Conservation (phyloP, 2,329 filamentous ascomycete genomes). For the Thermomyces lanuginosus region DNA sequence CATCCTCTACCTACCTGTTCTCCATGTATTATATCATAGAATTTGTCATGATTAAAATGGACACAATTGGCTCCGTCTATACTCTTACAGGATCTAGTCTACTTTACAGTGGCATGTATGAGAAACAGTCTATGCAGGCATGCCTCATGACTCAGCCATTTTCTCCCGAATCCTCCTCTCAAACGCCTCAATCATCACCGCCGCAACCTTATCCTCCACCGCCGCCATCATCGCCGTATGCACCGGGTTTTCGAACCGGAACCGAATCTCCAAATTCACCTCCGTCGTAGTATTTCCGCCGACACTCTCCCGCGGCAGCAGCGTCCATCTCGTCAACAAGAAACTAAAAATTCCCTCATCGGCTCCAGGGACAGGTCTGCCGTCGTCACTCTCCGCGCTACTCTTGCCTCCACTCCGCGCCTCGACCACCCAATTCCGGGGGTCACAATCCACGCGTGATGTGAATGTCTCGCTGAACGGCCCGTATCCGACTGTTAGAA, state of each 20-base stretch:
- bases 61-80: conserved; percentile 1
- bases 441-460: conserved; percentile 61
- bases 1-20: neutral
- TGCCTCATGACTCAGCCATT: conserved; percentile 7
- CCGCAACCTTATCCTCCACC: conserved; percentile 69
- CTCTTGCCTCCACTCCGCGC: conserved; percentile 41
- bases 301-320: conserved; percentile 20
- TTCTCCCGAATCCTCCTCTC: conserved; percentile 55
- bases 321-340: conserved; percentile 28
- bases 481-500: conserved; percentile 72
- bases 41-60: conserved; percentile 2
- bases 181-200: conserved; percentile 84
- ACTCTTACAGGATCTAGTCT: neutral
- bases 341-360: conserved; percentile 31
- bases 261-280: conserved; percentile 61
- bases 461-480: conserved; percentile 71
- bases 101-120: conserved; percentile 1
- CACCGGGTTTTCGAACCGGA: conserved; percentile 75
- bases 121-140: neutral
- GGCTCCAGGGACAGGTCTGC: conserved; percentile 43
- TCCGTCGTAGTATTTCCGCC: conserved; percentile 40
- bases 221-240: conserved; percentile 69
- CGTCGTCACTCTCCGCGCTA: conserved; percentile 35
- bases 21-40: neutral
- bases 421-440: conserved; percentile 51